These are phyloP conservation scores for Colletotrichum scovillei DNA, from an alignment of 2,329 filamentous ascomycete genomes.

Conservation along the genomic window DNA sequence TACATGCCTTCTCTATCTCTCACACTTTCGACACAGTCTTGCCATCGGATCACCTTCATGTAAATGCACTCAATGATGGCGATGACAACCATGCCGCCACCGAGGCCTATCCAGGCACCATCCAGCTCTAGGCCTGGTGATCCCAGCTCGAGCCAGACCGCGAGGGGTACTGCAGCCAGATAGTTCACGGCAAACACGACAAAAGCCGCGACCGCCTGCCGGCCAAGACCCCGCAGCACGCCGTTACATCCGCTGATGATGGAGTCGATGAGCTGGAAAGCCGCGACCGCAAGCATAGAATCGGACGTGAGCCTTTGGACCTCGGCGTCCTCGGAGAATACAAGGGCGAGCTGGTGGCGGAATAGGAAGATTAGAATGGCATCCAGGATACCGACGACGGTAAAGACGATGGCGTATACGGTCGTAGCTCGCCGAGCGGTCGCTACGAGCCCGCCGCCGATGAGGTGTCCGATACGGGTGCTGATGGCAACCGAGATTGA, in stretches of 20 bases:
- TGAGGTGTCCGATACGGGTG: constrained; percentile 55
- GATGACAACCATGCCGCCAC: constrained; percentile 46
- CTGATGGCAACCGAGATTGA: constrained; percentile 54
- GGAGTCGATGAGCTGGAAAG: constrained; percentile 49
- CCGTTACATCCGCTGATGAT: constrained; percentile 51
- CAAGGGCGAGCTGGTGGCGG: constrained; percentile 42
- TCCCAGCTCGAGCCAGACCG: constrained; percentile 52
- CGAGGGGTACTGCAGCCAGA: constrained; percentile 49
- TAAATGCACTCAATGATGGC: constrained; percentile 46
- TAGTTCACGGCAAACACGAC: constrained; percentile 51
- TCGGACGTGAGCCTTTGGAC: constrained; percentile 44
- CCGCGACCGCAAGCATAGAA: constrained; percentile 46
- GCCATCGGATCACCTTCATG: constrained; percentile 43
- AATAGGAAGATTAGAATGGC: constrained; percentile 45
- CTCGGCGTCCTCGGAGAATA: constrained; percentile 46
- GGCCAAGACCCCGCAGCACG: constrained; percentile 51
- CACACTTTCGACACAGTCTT: constrained; percentile 46
- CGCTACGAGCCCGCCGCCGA: constrained; percentile 48
- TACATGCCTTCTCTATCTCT: constrained; percentile 42
- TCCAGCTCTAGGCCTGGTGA: constrained; percentile 44
- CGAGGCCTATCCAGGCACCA: constrained; percentile 50
- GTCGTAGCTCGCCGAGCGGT: constrained; percentile 45
- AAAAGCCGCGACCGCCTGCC: constrained; percentile 50
- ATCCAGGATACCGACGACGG: constrained; percentile 46
- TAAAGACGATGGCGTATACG: constrained; percentile 48